phyloP scores from a whole-genome alignment of 805 yeast genomes.

The Yarrowia porcina region DNA sequence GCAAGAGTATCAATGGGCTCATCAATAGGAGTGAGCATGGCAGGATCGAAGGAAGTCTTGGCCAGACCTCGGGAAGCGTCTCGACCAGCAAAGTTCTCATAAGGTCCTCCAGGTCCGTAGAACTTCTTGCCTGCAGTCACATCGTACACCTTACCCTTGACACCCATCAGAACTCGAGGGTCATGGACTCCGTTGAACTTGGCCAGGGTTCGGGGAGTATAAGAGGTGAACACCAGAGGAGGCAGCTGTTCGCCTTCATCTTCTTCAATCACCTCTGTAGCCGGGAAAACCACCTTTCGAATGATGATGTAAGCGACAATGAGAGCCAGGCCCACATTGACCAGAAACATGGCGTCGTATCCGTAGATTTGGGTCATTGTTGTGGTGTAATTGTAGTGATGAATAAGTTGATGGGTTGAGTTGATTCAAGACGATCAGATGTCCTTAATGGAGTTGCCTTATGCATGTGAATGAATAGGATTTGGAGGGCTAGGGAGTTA shows the following conservation, averaged over 20 bases:
- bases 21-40: slow-evolving; percentile 61
- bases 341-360: slow-evolving; percentile 6
- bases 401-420: not conserved
- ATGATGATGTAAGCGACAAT: slow-evolving; percentile 22
- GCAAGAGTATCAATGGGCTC: slow-evolving; percentile 71
- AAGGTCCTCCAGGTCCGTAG: slow-evolving; percentile 96
- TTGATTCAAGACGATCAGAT: not conserved
- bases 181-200: slow-evolving; percentile 80
- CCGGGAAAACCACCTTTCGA: slow-evolving; percentile 3
- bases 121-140: slow-evolving; percentile 75
- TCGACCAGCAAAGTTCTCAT: slow-evolving; percentile 90
- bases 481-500: not conserved
- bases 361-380: slow-evolving; percentile 4
- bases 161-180: slow-evolving; percentile 76
- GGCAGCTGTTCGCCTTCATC: slow-evolving; percentile 48
- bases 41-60: slow-evolving; percentile 74
- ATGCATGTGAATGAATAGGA: slow-evolving; percentile 17
- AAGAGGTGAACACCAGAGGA: slow-evolving; percentile 43
- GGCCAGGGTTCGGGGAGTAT: slow-evolving; percentile 70
- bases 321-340: slow-evolving; percentile 18
- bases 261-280: slow-evolving; percentile 38
- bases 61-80: slow-evolving; percentile 95
- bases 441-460: not conserved
- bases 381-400: not conserved
- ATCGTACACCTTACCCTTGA: slow-evolving; percentile 83